Evolutionary conservation across 192 early-diverging fungal genomes (phyloP).

Genomic region (Mortierella claussenii): DNA sequence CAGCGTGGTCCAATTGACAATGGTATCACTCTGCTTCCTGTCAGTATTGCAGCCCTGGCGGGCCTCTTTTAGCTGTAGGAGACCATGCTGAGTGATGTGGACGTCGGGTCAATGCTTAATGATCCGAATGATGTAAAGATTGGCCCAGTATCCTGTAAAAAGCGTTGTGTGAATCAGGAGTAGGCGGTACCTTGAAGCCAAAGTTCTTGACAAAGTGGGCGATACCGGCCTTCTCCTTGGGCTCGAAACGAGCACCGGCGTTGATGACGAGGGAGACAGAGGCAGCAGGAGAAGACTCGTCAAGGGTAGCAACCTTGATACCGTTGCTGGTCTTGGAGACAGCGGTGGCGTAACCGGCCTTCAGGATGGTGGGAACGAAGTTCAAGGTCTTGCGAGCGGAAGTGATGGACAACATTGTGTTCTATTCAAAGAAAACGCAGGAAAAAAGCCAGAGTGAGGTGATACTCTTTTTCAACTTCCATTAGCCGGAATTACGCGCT

Average conservation of each 20-base stretch:
- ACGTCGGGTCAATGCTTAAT: no score
- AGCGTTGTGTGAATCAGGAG: background rate
- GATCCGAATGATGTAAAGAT: no score
- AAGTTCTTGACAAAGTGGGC: constrained; percentile 93
- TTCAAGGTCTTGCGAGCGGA: constrained; percentile 64
- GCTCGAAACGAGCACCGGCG: constrained; percentile 88
- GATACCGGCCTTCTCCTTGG: constrained; percentile 76
- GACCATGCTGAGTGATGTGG: no score
- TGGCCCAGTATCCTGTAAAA: background rate
- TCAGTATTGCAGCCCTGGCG: no score
- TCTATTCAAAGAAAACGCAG: constrained; percentile 1
- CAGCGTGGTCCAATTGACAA: no score
- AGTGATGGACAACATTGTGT: constrained; percentile 52
- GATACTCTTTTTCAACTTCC: background rate
- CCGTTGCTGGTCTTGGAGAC: constrained; percentile 65
- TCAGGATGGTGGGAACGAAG: constrained; percentile 57
- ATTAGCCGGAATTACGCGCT: background rate
- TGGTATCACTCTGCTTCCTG: no score
- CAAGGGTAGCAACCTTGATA: constrained; percentile 73
- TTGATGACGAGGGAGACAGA: constrained; percentile 88
- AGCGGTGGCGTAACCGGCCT: constrained; percentile 64
- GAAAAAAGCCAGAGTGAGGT: background rate
- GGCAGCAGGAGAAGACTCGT: constrained; percentile 73
- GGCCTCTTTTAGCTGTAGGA: no score
- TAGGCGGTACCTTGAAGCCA: constrained; percentile 79